These are phyloP conservation scores for Parastagonospora avenae DNA, from an alignment of 2,329 filamentous ascomycete genomes.

Conservation along the genomic window DNA sequence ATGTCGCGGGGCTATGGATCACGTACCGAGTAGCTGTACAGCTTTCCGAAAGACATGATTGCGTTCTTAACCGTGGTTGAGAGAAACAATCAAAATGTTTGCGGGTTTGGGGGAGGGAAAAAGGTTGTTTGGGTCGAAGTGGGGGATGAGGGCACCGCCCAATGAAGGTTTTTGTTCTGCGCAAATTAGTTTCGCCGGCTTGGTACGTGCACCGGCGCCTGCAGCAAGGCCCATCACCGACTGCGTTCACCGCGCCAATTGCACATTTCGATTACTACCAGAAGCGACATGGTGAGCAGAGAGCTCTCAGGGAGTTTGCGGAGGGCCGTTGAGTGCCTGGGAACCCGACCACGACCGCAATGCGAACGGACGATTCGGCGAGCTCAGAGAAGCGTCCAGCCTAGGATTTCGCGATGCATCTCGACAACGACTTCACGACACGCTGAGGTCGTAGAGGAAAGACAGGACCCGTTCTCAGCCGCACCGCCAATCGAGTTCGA, in stretches of 20 bases:
- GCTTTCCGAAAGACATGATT: slow-evolving; percentile 96
- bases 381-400: slow-evolving; percentile 22
- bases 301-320: slow-evolving; percentile 37
- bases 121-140: slow-evolving; percentile 31
- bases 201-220: slow-evolving; percentile 15
- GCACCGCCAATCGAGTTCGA: slow-evolving; percentile 53
- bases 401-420: slow-evolving; percentile 35
- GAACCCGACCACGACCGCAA: slow-evolving; percentile 23
- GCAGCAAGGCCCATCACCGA: slow-evolving; percentile 9
- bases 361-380: slow-evolving; percentile 27
- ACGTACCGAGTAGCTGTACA: slow-evolving; percentile 77
- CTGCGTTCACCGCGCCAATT: slow-evolving; percentile 7
- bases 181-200: slow-evolving; percentile 33
- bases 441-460: slow-evolving; percentile 30
- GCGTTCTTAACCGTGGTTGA: slow-evolving; percentile 33
- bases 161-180: slow-evolving; percentile 27
- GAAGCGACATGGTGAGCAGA: slow-evolving; percentile 36
- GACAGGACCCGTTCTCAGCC: slow-evolving; percentile 44
- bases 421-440: slow-evolving; percentile 35
- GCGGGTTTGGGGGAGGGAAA: slow-evolving; percentile 31
- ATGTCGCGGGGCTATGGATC: background rate
- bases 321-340: slow-evolving; percentile 33
- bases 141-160: slow-evolving; percentile 19
- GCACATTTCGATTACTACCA: slow-evolving; percentile 7
- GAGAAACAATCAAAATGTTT: slow-evolving; percentile 38